Evolutionary conservation across 805 yeast species (phyloP).

Genomic region (Candida patagonica): DNA sequence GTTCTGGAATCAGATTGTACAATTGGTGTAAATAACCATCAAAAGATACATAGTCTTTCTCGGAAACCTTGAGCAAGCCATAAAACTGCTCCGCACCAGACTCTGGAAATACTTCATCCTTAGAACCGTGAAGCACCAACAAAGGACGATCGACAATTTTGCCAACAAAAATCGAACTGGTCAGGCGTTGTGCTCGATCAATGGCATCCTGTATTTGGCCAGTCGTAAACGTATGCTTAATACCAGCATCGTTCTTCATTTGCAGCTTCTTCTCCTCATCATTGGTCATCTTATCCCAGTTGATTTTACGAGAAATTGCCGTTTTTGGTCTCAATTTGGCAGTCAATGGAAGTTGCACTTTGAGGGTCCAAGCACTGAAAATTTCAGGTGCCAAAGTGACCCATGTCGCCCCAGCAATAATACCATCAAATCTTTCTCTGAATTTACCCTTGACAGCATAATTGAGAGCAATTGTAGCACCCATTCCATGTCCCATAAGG

Average conservation of each 20-base stretch:
- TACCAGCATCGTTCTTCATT: constrained; percentile 21
- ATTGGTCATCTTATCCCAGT: constrained; percentile 21
- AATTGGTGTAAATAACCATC: constrained; percentile 19
- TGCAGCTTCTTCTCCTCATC: constrained; percentile 20
- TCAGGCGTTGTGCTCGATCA: constrained; percentile 27
- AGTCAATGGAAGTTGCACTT: constrained; percentile 21
- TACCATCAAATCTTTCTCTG: constrained; percentile 26
- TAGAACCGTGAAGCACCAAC: constrained; percentile 26
- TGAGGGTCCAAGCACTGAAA: constrained; percentile 3
- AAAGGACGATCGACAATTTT: constrained; percentile 28
- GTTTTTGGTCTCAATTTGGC: constrained; percentile 22
- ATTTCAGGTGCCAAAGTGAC: constrained; percentile 11
- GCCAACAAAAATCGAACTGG: constrained; percentile 21
- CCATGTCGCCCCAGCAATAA: constrained; percentile 27
- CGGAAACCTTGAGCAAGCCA: constrained; percentile 14
- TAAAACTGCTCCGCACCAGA: constrained; percentile 18
- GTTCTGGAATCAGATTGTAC: constrained; percentile 8
- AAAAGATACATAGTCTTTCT: constrained; percentile 17
- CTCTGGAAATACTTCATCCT: constrained; percentile 14
- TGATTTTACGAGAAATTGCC: constrained; percentile 19
- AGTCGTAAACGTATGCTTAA: constrained; percentile 21
- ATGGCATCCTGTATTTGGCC: constrained; percentile 27
- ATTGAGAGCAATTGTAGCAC: constrained; percentile 30
- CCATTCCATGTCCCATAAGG: constrained; percentile 32
- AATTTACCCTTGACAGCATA: constrained; percentile 29